Percentiles rank a stretch among this genome's conserved stretches.
Evolutionary conservation across 73 alveolate genomes (phyloP).

Genomic region (Symbiodinium pilosum): DNA sequence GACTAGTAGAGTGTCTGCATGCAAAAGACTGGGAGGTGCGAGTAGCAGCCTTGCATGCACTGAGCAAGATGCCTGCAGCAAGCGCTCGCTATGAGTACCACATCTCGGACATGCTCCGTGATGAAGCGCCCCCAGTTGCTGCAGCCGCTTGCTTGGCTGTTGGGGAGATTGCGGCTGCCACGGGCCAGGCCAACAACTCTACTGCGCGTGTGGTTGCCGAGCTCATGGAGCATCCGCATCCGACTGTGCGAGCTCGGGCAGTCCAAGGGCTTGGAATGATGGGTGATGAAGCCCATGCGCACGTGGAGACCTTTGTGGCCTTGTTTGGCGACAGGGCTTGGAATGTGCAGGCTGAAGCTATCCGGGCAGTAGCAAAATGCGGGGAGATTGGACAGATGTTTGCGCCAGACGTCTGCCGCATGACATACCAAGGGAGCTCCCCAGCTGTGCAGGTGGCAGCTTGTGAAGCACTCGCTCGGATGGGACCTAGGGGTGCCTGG

Average conservation of each 20-base stretch:
- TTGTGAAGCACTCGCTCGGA: conserved; percentile 80
- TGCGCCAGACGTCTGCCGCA: conserved; percentile 89
- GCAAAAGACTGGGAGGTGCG: conserved; percentile 90
- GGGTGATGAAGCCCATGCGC: conserved; percentile 92
- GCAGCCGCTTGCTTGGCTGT: conserved; percentile 91
- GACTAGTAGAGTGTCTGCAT: conserved; percentile 72
- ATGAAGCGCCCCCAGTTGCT: conserved; percentile 58
- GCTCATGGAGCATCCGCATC: conserved; percentile 85
- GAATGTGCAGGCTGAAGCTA: conserved; percentile 91
- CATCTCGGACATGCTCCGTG: conserved; percentile 57
- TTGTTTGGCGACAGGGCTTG: conserved; percentile 87
- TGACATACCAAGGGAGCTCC: conserved; percentile 78
- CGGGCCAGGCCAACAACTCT: conserved; percentile 71
- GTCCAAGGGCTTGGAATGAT: conserved; percentile 87
- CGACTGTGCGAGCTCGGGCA: conserved; percentile 90
- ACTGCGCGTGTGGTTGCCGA: conserved; percentile 84
- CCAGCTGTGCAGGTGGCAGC: conserved; percentile 91
- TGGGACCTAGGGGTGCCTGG: conserved; percentile 87
- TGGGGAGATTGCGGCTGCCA: conserved; percentile 74
- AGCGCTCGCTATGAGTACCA: conserved; percentile 89
- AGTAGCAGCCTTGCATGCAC: conserved; percentile 70
- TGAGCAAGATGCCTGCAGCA: conserved; percentile 65
- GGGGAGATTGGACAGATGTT: conserved; percentile 91
- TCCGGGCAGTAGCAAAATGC: conserved; percentile 92
- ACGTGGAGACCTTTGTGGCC: conserved; percentile 85